Base-by-base conservation (phyloP, 495 filamentous ascomycete species). In the Penicillium cinerascens region DNA sequence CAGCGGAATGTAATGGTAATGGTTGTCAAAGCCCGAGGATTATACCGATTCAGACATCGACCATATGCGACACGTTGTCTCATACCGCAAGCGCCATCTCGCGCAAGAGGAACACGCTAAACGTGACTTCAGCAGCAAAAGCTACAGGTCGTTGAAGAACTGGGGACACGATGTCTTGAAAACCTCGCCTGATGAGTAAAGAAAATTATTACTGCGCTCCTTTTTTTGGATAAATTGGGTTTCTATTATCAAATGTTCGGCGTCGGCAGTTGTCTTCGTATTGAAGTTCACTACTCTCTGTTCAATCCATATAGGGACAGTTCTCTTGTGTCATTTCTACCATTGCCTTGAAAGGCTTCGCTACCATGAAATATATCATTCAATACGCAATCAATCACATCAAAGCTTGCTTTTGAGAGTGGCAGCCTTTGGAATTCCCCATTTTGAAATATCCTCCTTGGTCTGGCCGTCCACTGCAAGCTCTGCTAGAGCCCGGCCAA, bases 131-230 rank as follows among this genome's bases (percentile, higher is more conserved):
- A 60, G 77, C 29, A 81, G 78, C 47, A 81, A 78, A 53, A 80
- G 78, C 36, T 81, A 81, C 54, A 77, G 76, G 52, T 80, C 75
- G 29, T 61, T 87, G 66, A 86, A 86, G 73, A 87, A 86, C 50
- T 87, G 83, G 82, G 82, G 82, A 1, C 83, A 87, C 67, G 83
- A 87, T 76, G 65, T 81, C 8, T 63, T 73, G 52, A 85, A 83
- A 48, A 7, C 36, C 11, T 38, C 36, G 36, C 13, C 15, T 2
- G 36, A 38, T 7, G 36, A 38, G 36, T 38, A 13, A 38, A 7
- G 5, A 38, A 4, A 16, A 9, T 7, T 9, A 9, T 29, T 9
- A 10, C 6, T 29, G 26, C 26, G 7, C n/a, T n/a, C n/a, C n/a
- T n/a, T n/a, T 29, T 29, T 4, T 7, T 29, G 1, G 26, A 29